These are phyloP conservation scores for Clavispora vitiphila DNA, from an alignment of 805 yeast species.

Conservation along the genomic window DNA sequence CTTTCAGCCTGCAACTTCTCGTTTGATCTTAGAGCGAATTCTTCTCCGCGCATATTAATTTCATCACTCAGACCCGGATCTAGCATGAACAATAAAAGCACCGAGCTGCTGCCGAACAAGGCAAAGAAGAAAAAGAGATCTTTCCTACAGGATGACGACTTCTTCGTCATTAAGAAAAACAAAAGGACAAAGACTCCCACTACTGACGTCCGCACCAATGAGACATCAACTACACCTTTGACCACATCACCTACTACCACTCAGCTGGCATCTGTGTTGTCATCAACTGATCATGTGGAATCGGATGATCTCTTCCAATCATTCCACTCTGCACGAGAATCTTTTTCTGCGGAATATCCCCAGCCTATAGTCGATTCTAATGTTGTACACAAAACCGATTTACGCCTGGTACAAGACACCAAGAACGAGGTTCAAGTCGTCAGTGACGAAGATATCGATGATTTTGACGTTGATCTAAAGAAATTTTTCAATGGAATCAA, in stretches of 20 bases:
- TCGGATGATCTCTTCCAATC: slow-evolving; percentile 1
- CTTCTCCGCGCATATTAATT: neutral
- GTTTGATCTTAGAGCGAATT: too few relatives aligned
- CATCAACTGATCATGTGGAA: neutral
- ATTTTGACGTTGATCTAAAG: slow-evolving; percentile 12
- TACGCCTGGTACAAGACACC: neutral
- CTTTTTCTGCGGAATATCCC: slow-evolving; percentile 2
- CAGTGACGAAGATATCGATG: slow-evolving; percentile 7
- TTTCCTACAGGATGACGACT: slow-evolving; percentile 23
- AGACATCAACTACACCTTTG: neutral
- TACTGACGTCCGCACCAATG: neutral
- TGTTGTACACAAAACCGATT: neutral
- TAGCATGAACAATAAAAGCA: neutral
- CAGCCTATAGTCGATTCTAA: neutral
- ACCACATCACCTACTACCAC: neutral
- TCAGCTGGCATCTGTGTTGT: neutral
- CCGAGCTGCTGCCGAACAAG: slow-evolving; percentile 1
- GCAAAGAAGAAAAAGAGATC: slow-evolving; percentile 10
- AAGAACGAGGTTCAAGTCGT: neutral
- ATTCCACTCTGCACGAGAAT: slow-evolving; percentile 8
- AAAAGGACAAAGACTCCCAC: slow-evolving; percentile 7
- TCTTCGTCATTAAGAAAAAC: slow-evolving; percentile 21
- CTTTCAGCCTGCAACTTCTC: too few relatives aligned
- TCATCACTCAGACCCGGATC: neutral
- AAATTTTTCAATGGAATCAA: slow-evolving; percentile 7